Conservation (phyloP, 1,284 basidiomycete genomes). For the Apiotrichum brassicae region DNA sequence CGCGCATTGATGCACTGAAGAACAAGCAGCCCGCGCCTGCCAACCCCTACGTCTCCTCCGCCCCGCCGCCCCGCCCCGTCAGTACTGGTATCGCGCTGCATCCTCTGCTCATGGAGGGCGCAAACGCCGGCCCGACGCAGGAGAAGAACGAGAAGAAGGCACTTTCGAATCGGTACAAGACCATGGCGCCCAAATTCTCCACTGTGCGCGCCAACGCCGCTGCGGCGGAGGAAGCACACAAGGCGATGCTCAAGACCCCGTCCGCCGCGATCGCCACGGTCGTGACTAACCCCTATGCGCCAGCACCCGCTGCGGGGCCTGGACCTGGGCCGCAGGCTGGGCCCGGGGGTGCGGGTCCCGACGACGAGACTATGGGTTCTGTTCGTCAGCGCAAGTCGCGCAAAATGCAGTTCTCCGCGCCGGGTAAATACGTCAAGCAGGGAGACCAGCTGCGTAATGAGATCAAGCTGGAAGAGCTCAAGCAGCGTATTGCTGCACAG, state of each 20-base stretch:
- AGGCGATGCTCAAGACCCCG: conserved; percentile 13
- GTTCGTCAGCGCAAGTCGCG: conserved; percentile 50
- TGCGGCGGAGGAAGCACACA: conserved; percentile 13
- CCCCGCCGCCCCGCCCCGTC: background rate
- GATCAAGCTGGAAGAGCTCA: conserved; percentile 78
- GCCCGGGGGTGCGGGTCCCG: too few relatives aligned
- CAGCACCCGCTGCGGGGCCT: conserved; percentile 46
- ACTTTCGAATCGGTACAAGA: conserved; percentile 61
- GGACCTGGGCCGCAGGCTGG: conserved; percentile 48
- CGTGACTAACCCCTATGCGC: conserved; percentile 62
- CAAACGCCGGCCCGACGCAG: conserved; percentile 19
- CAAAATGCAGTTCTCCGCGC: conserved; percentile 75
- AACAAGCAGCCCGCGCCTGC: conserved; percentile 4
- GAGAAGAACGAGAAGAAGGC: conserved; percentile 42
- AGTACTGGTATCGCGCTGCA: conserved; percentile 62
- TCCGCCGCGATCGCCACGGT: conserved; percentile 20
- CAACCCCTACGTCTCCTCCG: conserved; percentile 6
- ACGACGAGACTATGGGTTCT: conserved; percentile 64
- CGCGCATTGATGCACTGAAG: conserved; percentile 69
- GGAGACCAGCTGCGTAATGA: conserved; percentile 78
- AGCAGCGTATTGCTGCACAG: conserved; percentile 85
- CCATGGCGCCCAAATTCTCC: conserved; percentile 95
- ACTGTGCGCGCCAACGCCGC: conserved; percentile 64
- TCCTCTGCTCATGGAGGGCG: conserved; percentile 62
- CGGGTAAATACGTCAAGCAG: conserved; percentile 81